Evolutionary conservation across 2,329 filamentous ascomycete species (phyloP).

Genomic region (Aspergillus pseudotamarii): DNA sequence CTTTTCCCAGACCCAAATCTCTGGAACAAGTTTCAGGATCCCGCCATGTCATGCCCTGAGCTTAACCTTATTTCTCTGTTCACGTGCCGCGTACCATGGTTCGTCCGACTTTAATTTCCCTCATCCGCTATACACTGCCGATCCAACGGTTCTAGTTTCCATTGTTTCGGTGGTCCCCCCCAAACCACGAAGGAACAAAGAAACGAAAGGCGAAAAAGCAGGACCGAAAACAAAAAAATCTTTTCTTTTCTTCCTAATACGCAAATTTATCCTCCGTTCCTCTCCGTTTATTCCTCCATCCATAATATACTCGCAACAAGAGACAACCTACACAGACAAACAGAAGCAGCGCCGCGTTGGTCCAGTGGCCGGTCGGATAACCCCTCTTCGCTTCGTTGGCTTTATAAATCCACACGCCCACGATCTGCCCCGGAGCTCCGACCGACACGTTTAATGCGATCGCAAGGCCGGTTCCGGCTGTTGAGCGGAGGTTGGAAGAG

Average conservation of each 20-base stretch:
- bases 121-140: slow-evolving; percentile 3
- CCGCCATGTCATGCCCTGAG: slow-evolving; percentile 14
- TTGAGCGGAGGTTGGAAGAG: slow-evolving; percentile 67
- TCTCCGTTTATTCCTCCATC: slow-evolving; percentile 44
- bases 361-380: slow-evolving; percentile 72
- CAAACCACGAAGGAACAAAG: neutral
- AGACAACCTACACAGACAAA: slow-evolving; percentile 61
- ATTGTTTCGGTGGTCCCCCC: neutral
- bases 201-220: neutral
- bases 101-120: slow-evolving; percentile 13
- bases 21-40: slow-evolving; percentile 1
- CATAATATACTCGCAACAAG: slow-evolving; percentile 60
- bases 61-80: slow-evolving; percentile 27
- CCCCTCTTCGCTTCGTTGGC: slow-evolving; percentile 60
- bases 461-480: slow-evolving; percentile 66
- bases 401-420: slow-evolving; percentile 75
- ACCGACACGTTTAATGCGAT: slow-evolving; percentile 72
- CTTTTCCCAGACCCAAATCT: neutral
- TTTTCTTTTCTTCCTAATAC: slow-evolving; percentile 22
- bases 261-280: slow-evolving; percentile 27
- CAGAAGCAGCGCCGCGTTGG: slow-evolving; percentile 63
- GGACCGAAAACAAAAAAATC: neutral
- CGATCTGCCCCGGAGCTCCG: slow-evolving; percentile 70
- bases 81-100: slow-evolving; percentile 26
- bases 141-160: neutral